Evolutionary conservation across 768 basidiomycete genomes (phyloP).

Genomic region (Panaeolus cyanescens): DNA sequence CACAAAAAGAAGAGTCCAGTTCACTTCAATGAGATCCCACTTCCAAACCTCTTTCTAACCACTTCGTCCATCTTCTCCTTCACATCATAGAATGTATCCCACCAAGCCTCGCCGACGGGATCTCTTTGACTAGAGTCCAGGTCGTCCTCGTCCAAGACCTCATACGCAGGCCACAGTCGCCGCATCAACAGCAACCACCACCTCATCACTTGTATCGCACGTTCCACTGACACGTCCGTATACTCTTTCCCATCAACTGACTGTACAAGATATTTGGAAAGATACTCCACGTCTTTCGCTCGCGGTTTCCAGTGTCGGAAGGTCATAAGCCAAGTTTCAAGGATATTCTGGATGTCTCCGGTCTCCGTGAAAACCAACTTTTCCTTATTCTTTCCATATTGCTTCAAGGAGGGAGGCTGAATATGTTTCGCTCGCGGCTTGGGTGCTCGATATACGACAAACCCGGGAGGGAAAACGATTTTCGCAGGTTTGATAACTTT

Average conservation of each 20-base stretch:
- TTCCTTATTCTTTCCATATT: conserved; percentile 57
- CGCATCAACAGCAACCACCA: conserved; percentile 82
- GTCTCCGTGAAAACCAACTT: conserved; percentile 63
- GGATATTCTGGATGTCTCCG: conserved; percentile 69
- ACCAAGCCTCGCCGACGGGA: conserved; percentile 74
- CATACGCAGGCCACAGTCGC: conserved; percentile 61
- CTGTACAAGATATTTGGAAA: conserved; percentile 71
- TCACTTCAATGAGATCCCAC: conserved; percentile 63
- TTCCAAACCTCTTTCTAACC: conserved; percentile 71
- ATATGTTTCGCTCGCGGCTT: conserved; percentile 57
- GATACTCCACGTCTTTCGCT: conserved; percentile 71
- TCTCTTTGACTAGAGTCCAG: conserved; percentile 32
- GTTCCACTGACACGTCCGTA: conserved; percentile 65
- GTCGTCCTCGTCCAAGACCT: conserved; percentile 41
- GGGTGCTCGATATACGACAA: conserved; percentile 47
- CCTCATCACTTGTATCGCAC: conserved; percentile 68
- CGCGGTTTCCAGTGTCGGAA: conserved; percentile 67
- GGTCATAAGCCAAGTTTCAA: conserved; percentile 76
- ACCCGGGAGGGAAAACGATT: conserved; percentile 38
- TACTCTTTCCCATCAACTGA: conserved; percentile 59
- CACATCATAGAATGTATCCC: conserved; percentile 73
- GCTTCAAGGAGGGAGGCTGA: conserved; percentile 53
- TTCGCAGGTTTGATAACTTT: conserved; percentile 59
- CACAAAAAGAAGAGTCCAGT: neutral
- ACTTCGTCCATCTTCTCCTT: conserved; percentile 68